Conservation (phyloP, 345 rosid species). For the Eucalyptus leucophloia region DNA sequence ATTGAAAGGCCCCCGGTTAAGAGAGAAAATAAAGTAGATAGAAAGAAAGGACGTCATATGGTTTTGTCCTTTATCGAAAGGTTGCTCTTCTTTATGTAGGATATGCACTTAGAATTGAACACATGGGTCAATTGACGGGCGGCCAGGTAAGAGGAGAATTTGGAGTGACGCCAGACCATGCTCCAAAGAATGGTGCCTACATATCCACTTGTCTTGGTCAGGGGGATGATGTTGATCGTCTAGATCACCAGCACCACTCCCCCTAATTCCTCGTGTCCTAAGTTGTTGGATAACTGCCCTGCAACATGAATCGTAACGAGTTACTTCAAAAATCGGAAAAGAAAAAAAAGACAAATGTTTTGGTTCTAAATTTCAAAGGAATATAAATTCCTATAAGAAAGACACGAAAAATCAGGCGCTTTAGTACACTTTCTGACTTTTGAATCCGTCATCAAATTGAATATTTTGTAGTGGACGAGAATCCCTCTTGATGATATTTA, state of each 20-base stretch:
- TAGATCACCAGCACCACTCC: background rate
- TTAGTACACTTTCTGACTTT: background rate
- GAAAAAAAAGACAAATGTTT: background rate
- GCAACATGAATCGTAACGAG: background rate
- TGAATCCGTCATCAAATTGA: background rate
- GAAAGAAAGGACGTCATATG: background rate
- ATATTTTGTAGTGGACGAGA: background rate
- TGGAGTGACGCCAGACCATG: background rate
- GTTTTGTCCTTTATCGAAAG: background rate
- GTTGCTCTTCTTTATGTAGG: background rate
- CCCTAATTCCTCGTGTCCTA: background rate
- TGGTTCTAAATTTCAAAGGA: background rate
- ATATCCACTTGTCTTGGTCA: background rate
- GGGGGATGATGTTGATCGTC: background rate
- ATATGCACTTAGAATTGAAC: background rate
- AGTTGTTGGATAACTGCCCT: background rate
- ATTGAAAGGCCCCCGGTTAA: background rate
- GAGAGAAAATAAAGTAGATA: background rate
- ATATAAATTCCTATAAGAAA: background rate
- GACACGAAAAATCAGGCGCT: background rate
- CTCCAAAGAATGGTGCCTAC: background rate
- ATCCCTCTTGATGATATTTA: background rate
- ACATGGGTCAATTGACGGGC: slow-evolving; percentile 24
- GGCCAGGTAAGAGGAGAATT: slow-evolving; percentile 2
- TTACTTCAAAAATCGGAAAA: background rate